A percentile compares a stretch with the other conserved stretches of the same genome.
Conservation (phyloP, 495 filamentous ascomycete genomes). For the Jackrogersella minutella region DNA sequence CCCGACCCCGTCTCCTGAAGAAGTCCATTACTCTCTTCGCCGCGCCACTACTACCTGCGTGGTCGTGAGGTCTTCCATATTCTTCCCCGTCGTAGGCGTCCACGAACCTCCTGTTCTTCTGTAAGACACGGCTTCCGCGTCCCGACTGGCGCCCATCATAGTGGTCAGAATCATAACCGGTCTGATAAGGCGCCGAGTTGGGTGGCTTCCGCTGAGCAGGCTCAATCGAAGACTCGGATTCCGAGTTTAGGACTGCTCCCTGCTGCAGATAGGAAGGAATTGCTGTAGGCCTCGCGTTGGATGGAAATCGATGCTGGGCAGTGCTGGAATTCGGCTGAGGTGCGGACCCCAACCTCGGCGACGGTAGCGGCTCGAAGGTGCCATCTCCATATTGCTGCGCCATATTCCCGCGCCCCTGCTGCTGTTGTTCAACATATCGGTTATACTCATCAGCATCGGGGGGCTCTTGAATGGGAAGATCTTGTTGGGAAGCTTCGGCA, state of each 20-base stretch:
- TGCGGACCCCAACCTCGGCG: slow-evolving; percentile 37
- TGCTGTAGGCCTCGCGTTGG: slow-evolving; percentile 39
- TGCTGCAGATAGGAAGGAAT: slow-evolving; percentile 52
- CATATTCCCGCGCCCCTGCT: slow-evolving; percentile 42
- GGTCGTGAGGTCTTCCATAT: slow-evolving; percentile 64
- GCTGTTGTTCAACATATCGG: slow-evolving; percentile 48
- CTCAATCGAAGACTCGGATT: slow-evolving; percentile 59
- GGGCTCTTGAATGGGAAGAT: slow-evolving; percentile 59
- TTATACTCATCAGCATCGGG: slow-evolving; percentile 50
- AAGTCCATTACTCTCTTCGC: slow-evolving; percentile 97
- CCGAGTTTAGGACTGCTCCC: slow-evolving; percentile 55
- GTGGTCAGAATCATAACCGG: slow-evolving; percentile 49
- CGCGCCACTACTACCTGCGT: slow-evolving; percentile 83
- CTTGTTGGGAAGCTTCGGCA: slow-evolving; percentile 51
- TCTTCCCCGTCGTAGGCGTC: slow-evolving; percentile 88
- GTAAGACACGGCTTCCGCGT: slow-evolving; percentile 64
- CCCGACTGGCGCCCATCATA: slow-evolving; percentile 38
- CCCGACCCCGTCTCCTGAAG: slow-evolving; percentile 86
- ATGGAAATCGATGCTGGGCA: slow-evolving; percentile 39
- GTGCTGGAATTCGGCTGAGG: slow-evolving; percentile 40
- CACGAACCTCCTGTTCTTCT: slow-evolving; percentile 88
- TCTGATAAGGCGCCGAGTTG: slow-evolving; percentile 47
- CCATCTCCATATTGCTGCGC: slow-evolving; percentile 49
- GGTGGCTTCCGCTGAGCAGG: slow-evolving; percentile 44
- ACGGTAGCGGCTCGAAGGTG: slow-evolving; percentile 52